These are phyloP conservation scores for Penicillium sp. DNA, from an alignment of 2,329 filamentous ascomycete genomes.

Conservation along the genomic window DNA sequence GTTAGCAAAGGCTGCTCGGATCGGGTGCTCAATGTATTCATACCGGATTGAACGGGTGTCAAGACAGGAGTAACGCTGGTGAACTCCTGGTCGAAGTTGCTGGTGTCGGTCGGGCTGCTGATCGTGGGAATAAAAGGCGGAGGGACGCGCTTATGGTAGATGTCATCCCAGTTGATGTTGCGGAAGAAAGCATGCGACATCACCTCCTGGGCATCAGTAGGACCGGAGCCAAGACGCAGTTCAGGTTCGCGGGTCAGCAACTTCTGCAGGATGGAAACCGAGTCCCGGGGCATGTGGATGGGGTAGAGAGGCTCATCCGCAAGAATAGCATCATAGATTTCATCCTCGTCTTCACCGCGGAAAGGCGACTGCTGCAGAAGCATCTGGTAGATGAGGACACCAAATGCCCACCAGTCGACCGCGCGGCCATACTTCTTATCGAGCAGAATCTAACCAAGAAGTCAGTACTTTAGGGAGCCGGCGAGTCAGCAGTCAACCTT, in stretches of 20 bases:
- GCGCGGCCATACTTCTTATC: slow-evolving; percentile 98
- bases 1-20: neutral
- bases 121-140: slow-evolving; percentile 88
- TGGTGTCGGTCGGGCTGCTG: slow-evolving; percentile 92
- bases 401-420: slow-evolving; percentile 99
- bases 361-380: slow-evolving; percentile 97
- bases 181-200: slow-evolving; percentile 99
- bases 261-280: slow-evolving; percentile 95
- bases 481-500: slow-evolving; percentile 25
- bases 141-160: slow-evolving; percentile 87
- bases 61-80: slow-evolving; percentile 96
- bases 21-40: slow-evolving; percentile 31
- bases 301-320: slow-evolving; percentile 96
- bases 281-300: slow-evolving; percentile 97
- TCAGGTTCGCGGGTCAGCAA: slow-evolving; percentile 93
- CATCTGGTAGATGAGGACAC: slow-evolving; percentile 99
- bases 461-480: slow-evolving; percentile 19
- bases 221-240: slow-evolving; percentile 83
- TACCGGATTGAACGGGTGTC: slow-evolving; percentile 95
- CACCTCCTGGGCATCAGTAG: slow-evolving; percentile 95
- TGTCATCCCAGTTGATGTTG: slow-evolving; percentile 97
- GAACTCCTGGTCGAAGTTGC: slow-evolving; percentile 98
- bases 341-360: slow-evolving; percentile 96
- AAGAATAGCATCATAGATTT: slow-evolving; percentile 98
- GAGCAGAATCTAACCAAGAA: slow-evolving; percentile 65